Base-by-base conservation (phyloP, 805 yeast species). In the Priceomyces melissophilus region DNA sequence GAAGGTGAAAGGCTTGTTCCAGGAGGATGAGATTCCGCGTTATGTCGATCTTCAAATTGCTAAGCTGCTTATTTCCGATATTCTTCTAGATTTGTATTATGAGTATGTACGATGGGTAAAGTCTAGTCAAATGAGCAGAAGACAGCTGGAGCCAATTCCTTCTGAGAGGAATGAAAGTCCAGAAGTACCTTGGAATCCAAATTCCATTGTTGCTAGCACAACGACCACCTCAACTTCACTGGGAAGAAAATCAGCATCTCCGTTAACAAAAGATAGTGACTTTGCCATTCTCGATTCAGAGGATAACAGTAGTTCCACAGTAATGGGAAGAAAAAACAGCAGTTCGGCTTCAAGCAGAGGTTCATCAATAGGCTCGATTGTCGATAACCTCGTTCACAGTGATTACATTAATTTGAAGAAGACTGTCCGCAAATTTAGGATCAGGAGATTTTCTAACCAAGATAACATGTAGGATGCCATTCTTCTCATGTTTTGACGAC, bases 31-130 rank as follows among this genome's bases (percentile, higher is more conserved):
- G 13, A 36, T 49, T 17, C 70, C 68, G 4, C 37, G 38, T 3
- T 32, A 28, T 4, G 50, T 42, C 10, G 48, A 44, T 33, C 43
- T 53, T 28, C 30, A 39, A 30, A 44, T 40, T 31, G 49, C 52
- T 16, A 48, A 46, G 34, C 44, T 42, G 38, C 42, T 49, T 29
- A 47, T 63, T 3, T 60, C 55, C 41, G 71, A 63, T 46, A 44
- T 67, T 30, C 52, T 63, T 25, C 41, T 48, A 41, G 67, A 58
- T 44, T 58, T 60, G 36, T 67, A 58, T 46, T 52, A 57, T 45
- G 71, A 64, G 47, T 67, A 63, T 25, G 40, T 62, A 25, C 50
- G 47, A 40, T 37, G 35, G 17, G 30, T 40, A 10, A 40, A 37
- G 41, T 32, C 40, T 34, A 32, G 16, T 9, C 40, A 28, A 11